A percentile compares a stretch with the other conserved stretches of the same genome.
Conservation (phyloP, 1,139 yeast genomes). For the Casaregolazyma lundiana region DNA sequence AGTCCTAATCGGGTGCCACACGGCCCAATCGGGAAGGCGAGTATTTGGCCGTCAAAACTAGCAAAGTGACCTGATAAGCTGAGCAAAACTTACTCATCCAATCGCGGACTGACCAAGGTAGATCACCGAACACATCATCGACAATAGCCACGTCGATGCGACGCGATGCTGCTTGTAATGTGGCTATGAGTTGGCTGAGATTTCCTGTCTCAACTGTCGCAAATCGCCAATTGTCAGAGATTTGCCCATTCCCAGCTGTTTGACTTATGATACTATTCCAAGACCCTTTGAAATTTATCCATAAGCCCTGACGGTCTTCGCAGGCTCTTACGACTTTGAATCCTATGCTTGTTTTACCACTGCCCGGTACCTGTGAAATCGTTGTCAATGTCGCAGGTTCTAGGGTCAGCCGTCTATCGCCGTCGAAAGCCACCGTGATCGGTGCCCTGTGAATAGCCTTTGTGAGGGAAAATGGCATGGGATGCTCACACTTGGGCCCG, state of each 20-base stretch:
- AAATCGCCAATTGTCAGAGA: not conserved
- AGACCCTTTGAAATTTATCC: not conserved
- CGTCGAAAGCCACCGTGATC: conserved; percentile 1
- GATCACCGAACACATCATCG: not conserved
- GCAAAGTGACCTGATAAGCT: conserved; percentile 1
- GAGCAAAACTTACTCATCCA: not conserved
- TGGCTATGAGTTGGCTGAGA: not conserved
- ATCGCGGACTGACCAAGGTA: not conserved
- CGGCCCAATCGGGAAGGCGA: not conserved
- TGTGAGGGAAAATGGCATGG: conserved; percentile 5
- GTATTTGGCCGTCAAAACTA: not conserved
- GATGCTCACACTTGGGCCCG: not conserved
- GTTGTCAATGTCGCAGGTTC: conserved; percentile 19
- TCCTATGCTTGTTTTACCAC: conserved; percentile 83
- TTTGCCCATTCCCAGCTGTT: not conserved
- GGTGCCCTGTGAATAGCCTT: conserved; percentile 1
- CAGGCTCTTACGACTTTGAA: conserved; percentile 54
- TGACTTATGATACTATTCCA: not conserved
- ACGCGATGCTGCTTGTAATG: not conserved
- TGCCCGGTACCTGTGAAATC: conserved; percentile 72
- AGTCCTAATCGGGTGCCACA: not conserved
- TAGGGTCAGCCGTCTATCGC: conserved; percentile 11
- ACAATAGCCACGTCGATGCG: not conserved
- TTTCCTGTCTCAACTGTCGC: not conserved
- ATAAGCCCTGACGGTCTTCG: not conserved